Evolutionary conservation across 2,329 filamentous ascomycete genomes (phyloP).

Genomic region (Microdochium nivale): DNA sequence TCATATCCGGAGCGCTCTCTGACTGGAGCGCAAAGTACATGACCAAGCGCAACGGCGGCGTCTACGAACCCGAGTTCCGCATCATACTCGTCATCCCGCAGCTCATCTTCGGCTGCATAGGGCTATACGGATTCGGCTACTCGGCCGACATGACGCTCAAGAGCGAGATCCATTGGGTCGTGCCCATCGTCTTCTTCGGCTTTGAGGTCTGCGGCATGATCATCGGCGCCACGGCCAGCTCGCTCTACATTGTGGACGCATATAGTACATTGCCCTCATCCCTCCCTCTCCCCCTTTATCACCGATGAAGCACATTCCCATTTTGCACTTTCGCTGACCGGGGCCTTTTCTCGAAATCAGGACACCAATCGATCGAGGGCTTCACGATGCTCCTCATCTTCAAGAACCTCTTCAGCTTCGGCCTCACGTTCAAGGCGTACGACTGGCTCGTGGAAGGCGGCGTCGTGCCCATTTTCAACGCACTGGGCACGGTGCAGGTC

Average conservation of each 20-base stretch:
- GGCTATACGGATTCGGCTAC: constrained; percentile 77
- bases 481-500: constrained; percentile 69
- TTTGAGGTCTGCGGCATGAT: constrained; percentile 87
- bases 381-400: constrained; percentile 89
- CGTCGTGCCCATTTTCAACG: constrained; percentile 55
- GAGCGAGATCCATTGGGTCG: constrained; percentile 57
- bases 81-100: constrained; percentile 66
- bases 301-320: too few species aligned
- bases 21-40: constrained; percentile 60
- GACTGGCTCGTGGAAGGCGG: constrained; percentile 67
- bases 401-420: constrained; percentile 90
- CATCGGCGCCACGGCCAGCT: constrained; percentile 76
- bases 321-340: not conserved
- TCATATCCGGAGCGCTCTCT: constrained; percentile 63
- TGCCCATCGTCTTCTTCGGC: constrained; percentile 74
- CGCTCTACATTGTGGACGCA: constrained; percentile 86
- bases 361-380: constrained; percentile 74
- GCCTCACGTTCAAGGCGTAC: constrained; percentile 75
- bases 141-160: constrained; percentile 52
- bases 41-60: constrained; percentile 25
- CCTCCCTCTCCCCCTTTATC: too few species aligned
- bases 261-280: constrained; percentile 55
- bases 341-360: constrained; percentile 25
- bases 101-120: constrained; percentile 66
- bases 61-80: constrained; percentile 34